phyloP scores from a whole-genome alignment of 495 filamentous ascomycete genomes.

The Aspergillus heteromorphus region DNA sequence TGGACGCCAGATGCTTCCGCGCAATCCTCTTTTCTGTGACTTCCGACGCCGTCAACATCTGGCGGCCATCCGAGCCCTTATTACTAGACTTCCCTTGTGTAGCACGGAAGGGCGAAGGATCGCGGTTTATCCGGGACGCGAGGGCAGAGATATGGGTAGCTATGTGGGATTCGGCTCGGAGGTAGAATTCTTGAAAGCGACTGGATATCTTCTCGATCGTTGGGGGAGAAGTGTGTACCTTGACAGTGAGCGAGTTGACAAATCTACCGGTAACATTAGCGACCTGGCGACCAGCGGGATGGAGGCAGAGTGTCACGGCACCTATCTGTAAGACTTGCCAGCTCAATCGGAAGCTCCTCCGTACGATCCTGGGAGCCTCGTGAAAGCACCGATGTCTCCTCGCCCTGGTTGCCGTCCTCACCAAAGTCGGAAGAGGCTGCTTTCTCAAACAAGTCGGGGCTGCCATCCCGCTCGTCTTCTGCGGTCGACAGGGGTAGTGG shows the following conservation, averaged over 20 bases:
- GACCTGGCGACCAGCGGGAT: background rate
- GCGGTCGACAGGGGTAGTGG: slow-evolving; percentile 20
- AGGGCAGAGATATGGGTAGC: slow-evolving; percentile 80
- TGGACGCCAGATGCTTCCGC: slow-evolving; percentile 68
- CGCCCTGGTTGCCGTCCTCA: slow-evolving; percentile 43
- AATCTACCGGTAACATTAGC: slow-evolving; percentile 52
- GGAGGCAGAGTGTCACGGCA: slow-evolving; percentile 28
- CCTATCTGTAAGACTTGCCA: slow-evolving; percentile 85
- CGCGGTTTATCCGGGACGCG: slow-evolving; percentile 66
- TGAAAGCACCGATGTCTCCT: slow-evolving; percentile 38
- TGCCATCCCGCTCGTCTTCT: slow-evolving; percentile 28
- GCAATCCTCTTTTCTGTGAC: slow-evolving; percentile 73
- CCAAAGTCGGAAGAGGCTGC: slow-evolving; percentile 46
- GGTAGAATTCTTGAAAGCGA: slow-evolving; percentile 95
- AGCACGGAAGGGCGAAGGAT: slow-evolving; percentile 49
- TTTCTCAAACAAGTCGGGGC: slow-evolving; percentile 42
- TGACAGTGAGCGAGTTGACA: slow-evolving; percentile 83
- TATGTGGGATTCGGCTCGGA: slow-evolving; percentile 74
- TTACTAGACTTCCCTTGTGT: slow-evolving; percentile 13
- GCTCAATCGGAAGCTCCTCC: slow-evolving; percentile 88
- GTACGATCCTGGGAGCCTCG: slow-evolving; percentile 56
- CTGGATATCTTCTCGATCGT: slow-evolving; percentile 75
- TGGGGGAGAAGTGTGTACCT: slow-evolving; percentile 77
- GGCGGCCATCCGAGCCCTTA: slow-evolving; percentile 52
- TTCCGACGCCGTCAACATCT: slow-evolving; percentile 89